phyloP scores from a whole-genome alignment of 1,284 basidiomycete genomes.

The Sanghuangporus sanghuang region DNA sequence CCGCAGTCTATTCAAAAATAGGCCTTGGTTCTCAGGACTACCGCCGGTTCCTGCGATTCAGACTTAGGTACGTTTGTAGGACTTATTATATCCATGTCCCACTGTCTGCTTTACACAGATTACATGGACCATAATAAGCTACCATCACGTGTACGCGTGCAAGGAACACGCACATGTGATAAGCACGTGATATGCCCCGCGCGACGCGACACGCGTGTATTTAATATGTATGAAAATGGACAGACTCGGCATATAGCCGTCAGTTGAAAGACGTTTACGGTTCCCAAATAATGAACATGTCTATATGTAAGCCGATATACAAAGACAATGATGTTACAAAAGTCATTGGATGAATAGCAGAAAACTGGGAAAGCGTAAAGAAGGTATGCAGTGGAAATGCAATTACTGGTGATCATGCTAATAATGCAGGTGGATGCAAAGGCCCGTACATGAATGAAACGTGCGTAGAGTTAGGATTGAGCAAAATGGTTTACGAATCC shows the following conservation, averaged over 20 bases:
- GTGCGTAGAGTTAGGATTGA: neutral
- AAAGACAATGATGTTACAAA: neutral
- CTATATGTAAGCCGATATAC: neutral
- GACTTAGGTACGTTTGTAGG: neutral
- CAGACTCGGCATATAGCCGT: neutral
- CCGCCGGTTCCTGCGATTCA: neutral
- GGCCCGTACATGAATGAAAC: neutral
- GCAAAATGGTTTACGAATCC: neutral
- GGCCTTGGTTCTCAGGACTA: too few species aligned
- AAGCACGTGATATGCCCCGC: neutral
- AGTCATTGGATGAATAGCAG: neutral
- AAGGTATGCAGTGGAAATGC: slow-evolving; percentile 9
- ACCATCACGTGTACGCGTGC: neutral
- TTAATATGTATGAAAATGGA: neutral
- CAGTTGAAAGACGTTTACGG: neutral
- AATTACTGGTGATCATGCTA: slow-evolving; percentile 6
- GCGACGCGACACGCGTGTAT: neutral
- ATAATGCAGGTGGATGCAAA: slow-evolving; percentile 12
- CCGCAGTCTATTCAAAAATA: too few species aligned
- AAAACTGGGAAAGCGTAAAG: slow-evolving; percentile 1
- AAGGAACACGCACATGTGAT: neutral
- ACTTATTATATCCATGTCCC: too few species aligned
- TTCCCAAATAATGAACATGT: neutral
- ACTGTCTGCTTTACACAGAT: too few species aligned
- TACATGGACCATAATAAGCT: too few species aligned